Percentiles rank a stretch among this genome's conserved stretches.
phyloP scores from a whole-genome alignment of 2,329 filamentous ascomycete genomes.

The Aspergillus ustus region DNA sequence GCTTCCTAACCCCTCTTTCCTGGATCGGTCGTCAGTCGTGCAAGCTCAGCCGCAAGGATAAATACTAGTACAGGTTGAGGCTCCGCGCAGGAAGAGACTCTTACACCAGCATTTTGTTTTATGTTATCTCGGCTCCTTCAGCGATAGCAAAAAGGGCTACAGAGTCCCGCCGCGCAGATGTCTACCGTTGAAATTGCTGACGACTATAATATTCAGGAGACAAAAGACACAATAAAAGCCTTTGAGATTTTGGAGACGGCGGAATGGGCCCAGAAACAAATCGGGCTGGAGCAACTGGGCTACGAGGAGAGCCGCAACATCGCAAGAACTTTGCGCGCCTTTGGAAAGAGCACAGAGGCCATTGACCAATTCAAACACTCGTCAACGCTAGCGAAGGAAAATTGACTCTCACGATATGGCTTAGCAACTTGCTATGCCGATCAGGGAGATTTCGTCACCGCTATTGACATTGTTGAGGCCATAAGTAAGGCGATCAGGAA shows the following conservation, averaged over 20 bases:
- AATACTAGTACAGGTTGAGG: no score
- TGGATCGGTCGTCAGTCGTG: no score
- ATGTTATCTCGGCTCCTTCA: neutral
- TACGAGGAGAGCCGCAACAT: conserved; percentile 26
- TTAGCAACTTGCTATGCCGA: conserved; percentile 21
- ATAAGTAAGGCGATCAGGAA: neutral
- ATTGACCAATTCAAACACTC: conserved; percentile 25
- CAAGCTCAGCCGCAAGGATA: no score
- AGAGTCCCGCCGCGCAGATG: neutral
- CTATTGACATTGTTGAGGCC: neutral
- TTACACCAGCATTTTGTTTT: neutral
- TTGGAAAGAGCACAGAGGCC: conserved; percentile 19
- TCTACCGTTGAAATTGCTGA: conserved; percentile 2
- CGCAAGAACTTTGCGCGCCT: conserved; percentile 23
- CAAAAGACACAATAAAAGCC: conserved; percentile 7
- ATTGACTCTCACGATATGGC: conserved; percentile 26
- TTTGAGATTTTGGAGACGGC: conserved; percentile 19
- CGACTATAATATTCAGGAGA: conserved; percentile 25
- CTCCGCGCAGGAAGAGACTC: no score
- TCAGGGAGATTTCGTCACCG: conserved; percentile 9
- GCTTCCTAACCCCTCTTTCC: no score
- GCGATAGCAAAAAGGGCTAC: neutral
- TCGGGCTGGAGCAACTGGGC: conserved; percentile 18
- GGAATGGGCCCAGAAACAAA: conserved; percentile 19
- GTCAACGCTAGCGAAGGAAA: conserved; percentile 19